phyloP scores from a whole-genome alignment of 1,284 basidiomycete genomes.

The Cryptococcus floricola region DNA sequence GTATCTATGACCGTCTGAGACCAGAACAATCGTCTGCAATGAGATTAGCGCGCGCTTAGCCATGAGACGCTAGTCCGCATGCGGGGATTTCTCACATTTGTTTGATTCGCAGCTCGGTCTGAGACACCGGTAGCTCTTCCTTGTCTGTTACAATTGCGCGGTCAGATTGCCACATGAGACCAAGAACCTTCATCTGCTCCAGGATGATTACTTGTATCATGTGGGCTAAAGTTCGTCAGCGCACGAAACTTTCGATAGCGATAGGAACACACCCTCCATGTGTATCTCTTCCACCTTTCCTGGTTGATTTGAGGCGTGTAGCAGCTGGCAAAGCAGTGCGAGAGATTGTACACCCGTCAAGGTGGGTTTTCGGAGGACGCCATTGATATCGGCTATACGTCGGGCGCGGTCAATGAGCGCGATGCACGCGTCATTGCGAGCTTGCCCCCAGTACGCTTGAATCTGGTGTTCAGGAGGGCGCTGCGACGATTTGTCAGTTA shows the following conservation, averaged over 20 bases:
- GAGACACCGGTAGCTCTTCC: slow-evolving; percentile 13
- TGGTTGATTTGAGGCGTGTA: slow-evolving; percentile 25
- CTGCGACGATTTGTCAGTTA: slow-evolving; percentile 6
- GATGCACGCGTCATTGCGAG: slow-evolving; percentile 24
- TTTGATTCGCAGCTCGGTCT: slow-evolving; percentile 20
- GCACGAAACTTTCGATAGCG: background rate
- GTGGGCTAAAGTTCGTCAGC: slow-evolving; percentile 9
- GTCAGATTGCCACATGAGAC: slow-evolving; percentile 26
- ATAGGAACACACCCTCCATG: slow-evolving; percentile 28
- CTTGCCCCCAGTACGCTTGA: slow-evolving; percentile 31
- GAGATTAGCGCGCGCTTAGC: background rate
- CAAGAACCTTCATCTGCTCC: slow-evolving; percentile 32
- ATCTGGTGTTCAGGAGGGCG: slow-evolving; percentile 23
- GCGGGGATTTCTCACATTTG: slow-evolving; percentile 13
- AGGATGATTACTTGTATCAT: slow-evolving; percentile 28
- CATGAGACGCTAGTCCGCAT: background rate
- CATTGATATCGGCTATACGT: slow-evolving; percentile 29
- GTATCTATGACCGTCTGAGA: slow-evolving; percentile 30
- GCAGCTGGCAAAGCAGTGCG: slow-evolving; percentile 26
- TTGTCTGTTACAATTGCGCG: slow-evolving; percentile 15
- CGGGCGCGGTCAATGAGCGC: slow-evolving; percentile 30
- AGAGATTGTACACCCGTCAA: slow-evolving; percentile 35
- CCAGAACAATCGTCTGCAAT: slow-evolving; percentile 31
- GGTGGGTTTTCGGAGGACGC: slow-evolving; percentile 24
- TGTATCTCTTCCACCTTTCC: slow-evolving; percentile 9